Evolutionary conservation across 805 yeast species (phyloP).

Genomic region (Pichia cabralensis): DNA sequence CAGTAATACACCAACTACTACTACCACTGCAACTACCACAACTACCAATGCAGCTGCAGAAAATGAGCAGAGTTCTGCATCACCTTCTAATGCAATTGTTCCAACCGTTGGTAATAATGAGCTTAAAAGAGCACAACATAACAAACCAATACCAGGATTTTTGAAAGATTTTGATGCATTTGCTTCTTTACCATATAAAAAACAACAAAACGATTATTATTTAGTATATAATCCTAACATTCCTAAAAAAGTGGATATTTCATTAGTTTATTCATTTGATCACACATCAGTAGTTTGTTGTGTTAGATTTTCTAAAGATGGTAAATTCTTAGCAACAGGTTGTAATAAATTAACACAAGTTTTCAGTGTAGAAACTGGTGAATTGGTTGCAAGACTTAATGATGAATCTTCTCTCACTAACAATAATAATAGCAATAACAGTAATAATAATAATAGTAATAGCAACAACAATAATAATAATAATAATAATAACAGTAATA

Average conservation of each 20-base stretch:
- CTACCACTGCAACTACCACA: too few species aligned
- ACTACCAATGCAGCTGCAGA: constrained; percentile 4
- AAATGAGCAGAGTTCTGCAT: constrained; percentile 5
- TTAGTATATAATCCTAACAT: constrained; percentile 85
- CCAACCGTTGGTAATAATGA: too few species aligned
- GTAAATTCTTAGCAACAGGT: constrained; percentile 90
- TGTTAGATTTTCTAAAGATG: constrained; percentile 85
- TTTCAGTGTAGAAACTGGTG: constrained; percentile 86
- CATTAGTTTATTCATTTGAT: constrained; percentile 79
- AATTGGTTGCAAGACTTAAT: constrained; percentile 71
- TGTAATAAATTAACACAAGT: constrained; percentile 95
- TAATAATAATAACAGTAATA: too few species aligned
- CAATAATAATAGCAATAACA: too few species aligned
- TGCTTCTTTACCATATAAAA: constrained; percentile 67
- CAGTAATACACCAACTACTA: too few species aligned
- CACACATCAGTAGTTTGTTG: constrained; percentile 96
- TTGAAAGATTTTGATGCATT: constrained; percentile 71
- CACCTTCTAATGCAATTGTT: background rate
- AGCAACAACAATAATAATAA: too few species aligned
- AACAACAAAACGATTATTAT: constrained; percentile 76
- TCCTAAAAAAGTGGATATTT: constrained; percentile 69
- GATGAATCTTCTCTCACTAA: constrained; percentile 57
- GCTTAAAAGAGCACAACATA: constrained; percentile 40
- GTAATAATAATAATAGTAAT: too few species aligned
- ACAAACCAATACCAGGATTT: constrained; percentile 74